Base-by-base conservation (phyloP, 2,329 filamentous ascomycete genomes). In the Drechslerella coelobrocha region DNA sequence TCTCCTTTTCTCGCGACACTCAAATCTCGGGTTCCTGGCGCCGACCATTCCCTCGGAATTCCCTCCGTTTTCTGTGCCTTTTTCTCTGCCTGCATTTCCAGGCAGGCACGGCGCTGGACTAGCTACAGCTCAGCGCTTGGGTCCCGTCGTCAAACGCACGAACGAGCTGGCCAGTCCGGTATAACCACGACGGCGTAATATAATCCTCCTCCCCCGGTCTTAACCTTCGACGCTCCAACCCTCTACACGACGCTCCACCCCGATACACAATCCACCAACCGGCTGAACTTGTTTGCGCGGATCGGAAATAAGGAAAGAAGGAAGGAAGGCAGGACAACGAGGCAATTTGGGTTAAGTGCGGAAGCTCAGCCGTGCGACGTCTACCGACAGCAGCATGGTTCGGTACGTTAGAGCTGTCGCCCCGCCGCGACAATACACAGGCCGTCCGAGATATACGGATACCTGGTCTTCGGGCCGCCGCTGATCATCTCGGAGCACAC, bases 101-200 rank as follows among this genome's bases (percentile, higher is more conserved):
- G 14, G 41, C 10, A n/a, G 5, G 14, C 2, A 12, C 29, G 7
- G 37, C n/a, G 8, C 17, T 6, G 19, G 19, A 17, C 41, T 45
- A 6, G 41, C 41, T 19, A 9, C 21, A 19, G 41, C 41, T 62
- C 62, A 62, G 65, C 65, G 65, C 65, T 55, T 54, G 55, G 52
- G 26, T 21, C 52, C 57, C 52, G 41, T 51, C 57, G 48, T 57
- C 56, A 61, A 69, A 69, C 57, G 31, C 50, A 61, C 55, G 61
- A 31, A 61, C 27, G 29, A 19, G 37, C 17, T 45, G 41, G 41
- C 14, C 41, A 68, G 48, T 34, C 56, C 55, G 59, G 29, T 31
- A 56, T 50, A 61, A 57, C 55, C 55, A 60, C 34, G 17, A 14
- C 34, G 17, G 12, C 34, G 34, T 14, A 19, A 19, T 45, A n/a